Conservation (phyloP, 768 basidiomycete species). For the Lentinula detonsa region DNA sequence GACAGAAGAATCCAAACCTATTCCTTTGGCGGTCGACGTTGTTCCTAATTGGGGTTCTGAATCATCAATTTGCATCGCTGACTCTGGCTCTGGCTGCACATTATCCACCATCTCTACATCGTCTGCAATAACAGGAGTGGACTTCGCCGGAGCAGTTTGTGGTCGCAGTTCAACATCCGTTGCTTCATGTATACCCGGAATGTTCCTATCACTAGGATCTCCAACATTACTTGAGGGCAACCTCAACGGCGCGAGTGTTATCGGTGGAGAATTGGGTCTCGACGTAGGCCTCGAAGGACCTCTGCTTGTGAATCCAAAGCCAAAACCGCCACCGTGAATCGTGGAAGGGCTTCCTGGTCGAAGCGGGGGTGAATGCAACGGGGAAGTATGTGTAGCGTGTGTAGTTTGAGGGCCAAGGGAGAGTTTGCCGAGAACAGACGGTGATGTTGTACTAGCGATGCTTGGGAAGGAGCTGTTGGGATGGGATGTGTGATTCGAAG, state of each 20-base stretch:
- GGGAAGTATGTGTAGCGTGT: constrained; percentile 13
- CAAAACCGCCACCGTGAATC: not conserved
- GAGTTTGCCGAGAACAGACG: not conserved
- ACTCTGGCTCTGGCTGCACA: not conserved
- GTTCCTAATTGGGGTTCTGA: not conserved
- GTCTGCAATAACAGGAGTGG: not conserved
- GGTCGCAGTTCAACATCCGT: not conserved
- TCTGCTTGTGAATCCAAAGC: constrained; percentile 4
- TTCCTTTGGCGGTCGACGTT: not conserved
- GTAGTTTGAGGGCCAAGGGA: not conserved
- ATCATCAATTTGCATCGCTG: not conserved
- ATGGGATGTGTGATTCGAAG: constrained; percentile 3
- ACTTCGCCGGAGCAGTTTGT: not conserved
- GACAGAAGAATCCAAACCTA: not conserved
- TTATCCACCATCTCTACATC: not conserved
- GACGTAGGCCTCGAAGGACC: constrained; percentile 39
- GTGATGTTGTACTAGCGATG: constrained; percentile 9
- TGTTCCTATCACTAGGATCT: not conserved
- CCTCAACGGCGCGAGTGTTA: constrained; percentile 65
- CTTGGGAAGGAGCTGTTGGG: constrained; percentile 5
- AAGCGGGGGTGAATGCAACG: constrained; percentile 5
- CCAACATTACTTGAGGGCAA: constrained; percentile 15
- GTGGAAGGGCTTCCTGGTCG: not conserved
- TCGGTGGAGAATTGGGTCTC: constrained; percentile 64
- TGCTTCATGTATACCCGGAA: not conserved